These are phyloP conservation scores for Serendipita vermifera DNA, from an alignment of 768 basidiomycete species.

Conservation along the genomic window DNA sequence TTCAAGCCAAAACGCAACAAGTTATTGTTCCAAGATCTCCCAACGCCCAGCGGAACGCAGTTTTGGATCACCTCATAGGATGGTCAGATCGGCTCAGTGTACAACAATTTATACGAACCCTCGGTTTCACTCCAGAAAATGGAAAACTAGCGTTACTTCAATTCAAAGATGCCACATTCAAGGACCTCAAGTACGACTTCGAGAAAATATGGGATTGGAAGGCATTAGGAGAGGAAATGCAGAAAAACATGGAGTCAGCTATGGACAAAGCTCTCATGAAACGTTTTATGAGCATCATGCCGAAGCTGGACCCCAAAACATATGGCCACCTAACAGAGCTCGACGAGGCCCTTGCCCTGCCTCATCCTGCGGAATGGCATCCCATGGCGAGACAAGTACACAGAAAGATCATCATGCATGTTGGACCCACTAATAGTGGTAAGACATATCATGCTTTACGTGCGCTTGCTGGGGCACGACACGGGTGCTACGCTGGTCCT, in stretches of 20 bases:
- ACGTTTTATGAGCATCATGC: neutral
- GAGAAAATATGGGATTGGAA: neutral
- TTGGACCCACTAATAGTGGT: constrained; percentile 95
- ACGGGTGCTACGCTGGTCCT: constrained; percentile 83
- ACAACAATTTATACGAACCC: too few species aligned
- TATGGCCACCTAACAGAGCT: neutral
- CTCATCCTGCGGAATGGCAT: constrained; percentile 15
- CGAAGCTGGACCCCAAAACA: neutral
- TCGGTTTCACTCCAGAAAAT: too few species aligned
- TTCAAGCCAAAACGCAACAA: too few species aligned
- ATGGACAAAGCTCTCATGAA: neutral
- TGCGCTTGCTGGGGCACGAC: constrained; percentile 60
- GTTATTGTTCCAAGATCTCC: too few species aligned
- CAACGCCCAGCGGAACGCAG: too few species aligned
- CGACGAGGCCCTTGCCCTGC: constrained; percentile 13
- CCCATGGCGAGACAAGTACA: constrained; percentile 42
- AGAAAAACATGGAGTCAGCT: neutral
- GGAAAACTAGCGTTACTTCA: too few species aligned
- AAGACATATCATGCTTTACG: constrained; percentile 91
- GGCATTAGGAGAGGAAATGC: too few species aligned
- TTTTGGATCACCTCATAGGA: too few species aligned
- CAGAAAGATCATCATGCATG: constrained; percentile 83
- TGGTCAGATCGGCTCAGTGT: too few species aligned
- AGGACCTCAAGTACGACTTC: too few species aligned
- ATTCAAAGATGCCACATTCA: too few species aligned